A percentile compares a stretch with the other conserved stretches of the same genome.
Evolutionary conservation across 441 rosid species (phyloP).

Genomic region (Rhodomyrtus psidioides): DNA sequence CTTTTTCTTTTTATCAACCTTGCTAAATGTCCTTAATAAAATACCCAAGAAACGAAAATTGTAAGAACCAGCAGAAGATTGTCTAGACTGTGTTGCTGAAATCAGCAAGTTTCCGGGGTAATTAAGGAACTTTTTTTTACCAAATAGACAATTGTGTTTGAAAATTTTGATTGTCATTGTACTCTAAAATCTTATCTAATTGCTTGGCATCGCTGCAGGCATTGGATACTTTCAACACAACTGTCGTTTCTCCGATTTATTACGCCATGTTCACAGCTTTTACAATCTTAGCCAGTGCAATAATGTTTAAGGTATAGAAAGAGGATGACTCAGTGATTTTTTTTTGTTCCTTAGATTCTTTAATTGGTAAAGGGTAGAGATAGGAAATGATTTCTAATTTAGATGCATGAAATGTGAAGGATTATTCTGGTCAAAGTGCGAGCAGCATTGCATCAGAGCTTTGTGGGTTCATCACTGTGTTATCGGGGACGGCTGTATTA

Average conservation of each 20-base stretch:
- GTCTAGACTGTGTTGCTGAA: not conserved
- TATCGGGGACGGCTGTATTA: conserved; percentile 12
- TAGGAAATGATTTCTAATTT: not conserved
- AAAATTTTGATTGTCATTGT: not conserved
- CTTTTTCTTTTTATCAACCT: not conserved
- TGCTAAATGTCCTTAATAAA: not conserved
- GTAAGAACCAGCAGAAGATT: not conserved
- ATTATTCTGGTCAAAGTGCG: conserved; percentile 13
- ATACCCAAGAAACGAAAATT: not conserved
- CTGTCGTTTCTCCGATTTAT: not conserved
- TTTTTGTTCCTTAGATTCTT: not conserved
- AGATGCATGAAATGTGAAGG: not conserved
- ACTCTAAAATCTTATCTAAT: not conserved
- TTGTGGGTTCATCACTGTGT: conserved; percentile 10
- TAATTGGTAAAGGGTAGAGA: not conserved
- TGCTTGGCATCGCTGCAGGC: not conserved
- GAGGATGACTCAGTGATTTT: not conserved
- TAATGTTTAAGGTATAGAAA: not conserved
- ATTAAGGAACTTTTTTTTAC: not conserved
- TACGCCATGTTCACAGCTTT: not conserved
- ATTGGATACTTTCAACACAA: not conserved
- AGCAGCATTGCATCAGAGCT: conserved; percentile 13
- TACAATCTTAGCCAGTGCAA: not conserved
- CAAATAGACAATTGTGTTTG: not conserved
- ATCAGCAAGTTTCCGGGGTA: not conserved